Evolutionary conservation across 2,329 filamentous ascomycete species (phyloP).

Genomic region (Penicillium rolfsii): DNA sequence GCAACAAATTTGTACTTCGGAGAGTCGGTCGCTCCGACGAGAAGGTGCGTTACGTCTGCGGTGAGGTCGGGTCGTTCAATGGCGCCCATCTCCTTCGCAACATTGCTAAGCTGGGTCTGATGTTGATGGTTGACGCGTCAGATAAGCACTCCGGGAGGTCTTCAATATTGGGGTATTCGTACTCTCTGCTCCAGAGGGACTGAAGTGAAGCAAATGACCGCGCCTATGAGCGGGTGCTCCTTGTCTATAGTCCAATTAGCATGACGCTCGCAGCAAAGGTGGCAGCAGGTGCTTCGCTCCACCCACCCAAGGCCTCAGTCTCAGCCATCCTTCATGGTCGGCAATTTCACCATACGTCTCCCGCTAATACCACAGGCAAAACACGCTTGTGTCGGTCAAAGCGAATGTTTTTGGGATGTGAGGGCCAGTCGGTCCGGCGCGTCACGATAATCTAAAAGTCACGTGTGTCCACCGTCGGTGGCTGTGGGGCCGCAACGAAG

Average conservation of each 20-base stretch:
- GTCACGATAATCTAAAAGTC: constrained; percentile 22
- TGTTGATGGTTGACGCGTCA: constrained; percentile 10
- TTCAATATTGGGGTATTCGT: constrained; percentile 37
- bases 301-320: constrained; percentile 41
- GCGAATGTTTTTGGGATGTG: constrained; percentile 4
- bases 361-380: neutral
- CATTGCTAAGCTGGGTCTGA: constrained; percentile 47
- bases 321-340: constrained; percentile 48
- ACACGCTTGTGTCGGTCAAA: constrained; percentile 1
- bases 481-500: neutral
- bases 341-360: constrained; percentile 6
- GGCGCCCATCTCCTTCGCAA: constrained; percentile 79
- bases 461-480: constrained; percentile 17
- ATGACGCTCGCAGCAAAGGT: constrained; percentile 1
- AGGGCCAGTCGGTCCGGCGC: constrained; percentile 18
- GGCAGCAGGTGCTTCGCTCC: neutral
- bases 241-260: constrained; percentile 50
- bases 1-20: constrained; percentile 96
- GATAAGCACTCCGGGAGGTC: constrained; percentile 10
- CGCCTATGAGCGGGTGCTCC: constrained; percentile 67
- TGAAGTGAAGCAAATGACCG: constrained; percentile 85
- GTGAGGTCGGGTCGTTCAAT: constrained; percentile 87
- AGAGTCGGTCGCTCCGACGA: constrained; percentile 86
- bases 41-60: constrained; percentile 91
- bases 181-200: constrained; percentile 79